A percentile compares a stretch with the other conserved stretches of the same genome.
Evolutionary conservation across 2,329 filamentous ascomycete genomes (phyloP).

Genomic region (Rutstroemia sp.): DNA sequence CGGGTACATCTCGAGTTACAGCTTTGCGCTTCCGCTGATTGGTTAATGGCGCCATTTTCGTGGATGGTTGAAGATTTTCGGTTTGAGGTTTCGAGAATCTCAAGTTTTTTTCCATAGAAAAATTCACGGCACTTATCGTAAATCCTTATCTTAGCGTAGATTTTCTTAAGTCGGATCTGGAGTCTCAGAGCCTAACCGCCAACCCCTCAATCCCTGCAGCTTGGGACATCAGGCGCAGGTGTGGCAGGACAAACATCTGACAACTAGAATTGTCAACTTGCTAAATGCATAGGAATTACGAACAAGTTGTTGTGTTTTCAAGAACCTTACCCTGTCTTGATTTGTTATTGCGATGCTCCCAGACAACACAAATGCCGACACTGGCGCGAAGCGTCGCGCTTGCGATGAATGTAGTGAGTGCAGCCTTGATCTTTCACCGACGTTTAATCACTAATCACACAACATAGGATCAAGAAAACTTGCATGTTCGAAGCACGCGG

Average conservation of each 20-base stretch:
- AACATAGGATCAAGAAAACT: constrained; percentile 53
- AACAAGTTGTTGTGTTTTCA: background rate
- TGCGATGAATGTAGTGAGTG: constrained; percentile 62
- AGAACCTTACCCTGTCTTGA: background rate
- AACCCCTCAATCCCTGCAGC: background rate
- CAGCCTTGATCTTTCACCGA: background rate
- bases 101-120: constrained; percentile 14
- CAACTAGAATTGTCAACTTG: no score
- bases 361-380: constrained; percentile 7
- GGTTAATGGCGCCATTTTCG: constrained; percentile 25
- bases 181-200: background rate
- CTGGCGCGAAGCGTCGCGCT: constrained; percentile 46
- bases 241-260: no score
- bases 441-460: constrained; percentile 17
- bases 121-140: constrained; percentile 3
- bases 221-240: no score
- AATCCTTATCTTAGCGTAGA: constrained; percentile 21
- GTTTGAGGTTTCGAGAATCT: constrained; percentile 5
- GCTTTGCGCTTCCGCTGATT: constrained; percentile 53
- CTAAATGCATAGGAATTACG: no score
- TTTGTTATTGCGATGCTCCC: constrained; percentile 12
- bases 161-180: background rate
- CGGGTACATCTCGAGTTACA: constrained; percentile 44
- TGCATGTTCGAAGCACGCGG: constrained; percentile 54
- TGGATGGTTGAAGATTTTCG: constrained; percentile 8